Percentiles rank a stretch among this genome's conserved stretches.
Conservation (phyloP, 495 filamentous ascomycete species). For the Podospora australis region DNA sequence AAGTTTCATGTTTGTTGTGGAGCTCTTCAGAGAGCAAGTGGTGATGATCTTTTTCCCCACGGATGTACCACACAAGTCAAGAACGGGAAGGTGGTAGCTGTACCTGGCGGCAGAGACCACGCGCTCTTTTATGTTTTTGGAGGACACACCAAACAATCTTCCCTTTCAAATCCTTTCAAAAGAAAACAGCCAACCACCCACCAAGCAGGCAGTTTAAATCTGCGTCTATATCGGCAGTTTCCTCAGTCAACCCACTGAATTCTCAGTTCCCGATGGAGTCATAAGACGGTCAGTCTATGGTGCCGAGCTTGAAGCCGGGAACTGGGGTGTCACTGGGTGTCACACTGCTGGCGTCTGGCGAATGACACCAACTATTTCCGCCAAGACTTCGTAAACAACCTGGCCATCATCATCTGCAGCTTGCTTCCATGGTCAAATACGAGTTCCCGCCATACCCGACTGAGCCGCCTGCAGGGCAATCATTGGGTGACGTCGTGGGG, state of each 20-base stretch:
- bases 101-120: too few species aligned
- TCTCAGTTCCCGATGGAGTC: not conserved
- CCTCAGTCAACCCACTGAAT: not conserved
- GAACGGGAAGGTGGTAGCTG: not conserved
- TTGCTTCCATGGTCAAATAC: not conserved
- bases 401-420: too few species aligned
- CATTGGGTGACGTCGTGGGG: not conserved
- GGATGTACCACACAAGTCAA: not conserved
- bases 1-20: not conserved
- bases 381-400: not conserved
- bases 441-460: not conserved
- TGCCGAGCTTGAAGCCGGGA: not conserved
- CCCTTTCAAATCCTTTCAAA: too few species aligned
- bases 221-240: not conserved
- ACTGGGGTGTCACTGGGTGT: not conserved
- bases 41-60: not conserved
- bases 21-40: not conserved
- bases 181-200: too few species aligned
- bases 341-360: not conserved
- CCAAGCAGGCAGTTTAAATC: too few species aligned
- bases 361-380: not conserved
- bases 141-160: not conserved
- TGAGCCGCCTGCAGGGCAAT: not conserved
- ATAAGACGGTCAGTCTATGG: conserved; percentile 1
- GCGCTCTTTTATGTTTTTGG: not conserved